A percentile compares a stretch with the other conserved stretches of the same genome.
These are phyloP conservation scores for Dianthus caryophyllus DNA, from an alignment of 148 eudicot species.

Conservation along the genomic window DNA sequence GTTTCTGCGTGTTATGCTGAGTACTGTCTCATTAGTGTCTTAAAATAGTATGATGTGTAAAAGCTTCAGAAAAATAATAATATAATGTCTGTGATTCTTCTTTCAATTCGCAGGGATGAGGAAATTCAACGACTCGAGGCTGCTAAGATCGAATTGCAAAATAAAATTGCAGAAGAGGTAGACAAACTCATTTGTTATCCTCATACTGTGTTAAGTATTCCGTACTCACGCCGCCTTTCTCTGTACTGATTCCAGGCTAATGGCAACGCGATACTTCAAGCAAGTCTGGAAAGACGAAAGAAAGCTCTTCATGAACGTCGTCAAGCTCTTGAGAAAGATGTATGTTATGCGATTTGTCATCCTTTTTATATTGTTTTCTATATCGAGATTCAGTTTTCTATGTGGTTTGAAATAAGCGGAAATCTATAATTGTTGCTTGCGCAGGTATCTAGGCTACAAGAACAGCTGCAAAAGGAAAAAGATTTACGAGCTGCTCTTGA, in stretches of 20 bases:
- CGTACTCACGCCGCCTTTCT: background rate
- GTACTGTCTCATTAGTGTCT: background rate
- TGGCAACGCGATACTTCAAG: constrained; percentile 48
- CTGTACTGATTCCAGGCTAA: constrained; percentile 37
- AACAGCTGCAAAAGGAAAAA: constrained; percentile 69
- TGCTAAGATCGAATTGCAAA: constrained; percentile 44
- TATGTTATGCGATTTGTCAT: constrained; percentile 24
- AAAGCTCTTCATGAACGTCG: constrained; percentile 58
- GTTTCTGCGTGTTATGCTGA: background rate
- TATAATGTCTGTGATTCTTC: background rate
- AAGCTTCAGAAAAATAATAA: constrained; percentile 1
- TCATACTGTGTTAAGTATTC: too few relatives aligned
- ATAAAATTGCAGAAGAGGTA: constrained; percentile 55
- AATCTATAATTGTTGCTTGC: too few relatives aligned
- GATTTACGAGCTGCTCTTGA: constrained; percentile 60
- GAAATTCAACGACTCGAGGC: constrained; percentile 59
- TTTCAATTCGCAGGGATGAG: constrained; percentile 37
- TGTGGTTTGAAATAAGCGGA: background rate
- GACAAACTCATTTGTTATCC: too few relatives aligned
- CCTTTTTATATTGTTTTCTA: background rate
- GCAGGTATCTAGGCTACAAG: constrained; percentile 70
- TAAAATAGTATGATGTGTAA: constrained; percentile 4
- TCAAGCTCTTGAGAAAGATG: constrained; percentile 68
- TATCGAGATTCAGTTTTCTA: background rate
- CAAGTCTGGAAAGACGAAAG: constrained; percentile 50